Evolutionary conservation across 75 land plant genomes (phyloP).

Genomic region (Picea sitchensis): DNA sequence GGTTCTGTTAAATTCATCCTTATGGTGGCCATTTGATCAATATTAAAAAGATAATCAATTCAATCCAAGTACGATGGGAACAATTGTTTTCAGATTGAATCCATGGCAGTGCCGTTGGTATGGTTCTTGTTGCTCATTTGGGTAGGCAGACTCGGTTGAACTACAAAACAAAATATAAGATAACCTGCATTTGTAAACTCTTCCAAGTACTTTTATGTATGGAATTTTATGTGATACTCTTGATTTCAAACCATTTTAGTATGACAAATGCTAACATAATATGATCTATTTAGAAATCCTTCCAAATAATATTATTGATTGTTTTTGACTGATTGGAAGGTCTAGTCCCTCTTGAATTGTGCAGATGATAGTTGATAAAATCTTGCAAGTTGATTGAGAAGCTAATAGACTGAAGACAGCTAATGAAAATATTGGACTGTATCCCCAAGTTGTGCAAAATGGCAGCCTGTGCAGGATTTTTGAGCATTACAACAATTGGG

Average conservation of each 20-base stretch:
- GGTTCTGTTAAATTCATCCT: no score
- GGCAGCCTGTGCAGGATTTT: background rate
- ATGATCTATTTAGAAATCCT: background rate
- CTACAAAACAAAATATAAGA: background rate
- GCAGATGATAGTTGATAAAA: background rate
- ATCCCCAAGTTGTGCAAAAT: background rate
- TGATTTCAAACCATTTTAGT: background rate
- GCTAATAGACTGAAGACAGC: background rate
- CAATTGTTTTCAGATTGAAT: no score
- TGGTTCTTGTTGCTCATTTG: background rate
- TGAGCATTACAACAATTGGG: background rate
- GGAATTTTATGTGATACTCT: background rate
- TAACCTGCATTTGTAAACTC: background rate
- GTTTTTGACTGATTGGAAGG: background rate
- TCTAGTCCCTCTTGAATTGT: background rate
- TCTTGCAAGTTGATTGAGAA: background rate
- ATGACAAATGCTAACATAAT: background rate
- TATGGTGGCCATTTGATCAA: background rate
- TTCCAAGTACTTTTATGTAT: background rate
- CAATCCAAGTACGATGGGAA: background rate
- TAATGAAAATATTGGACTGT: background rate
- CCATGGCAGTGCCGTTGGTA: no score
- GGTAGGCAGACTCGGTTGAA: background rate
- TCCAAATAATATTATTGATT: background rate
- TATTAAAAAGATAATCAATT: background rate